Conservation (phyloP, 495 filamentous ascomycete species). For the Penicillium antarcticum region DNA sequence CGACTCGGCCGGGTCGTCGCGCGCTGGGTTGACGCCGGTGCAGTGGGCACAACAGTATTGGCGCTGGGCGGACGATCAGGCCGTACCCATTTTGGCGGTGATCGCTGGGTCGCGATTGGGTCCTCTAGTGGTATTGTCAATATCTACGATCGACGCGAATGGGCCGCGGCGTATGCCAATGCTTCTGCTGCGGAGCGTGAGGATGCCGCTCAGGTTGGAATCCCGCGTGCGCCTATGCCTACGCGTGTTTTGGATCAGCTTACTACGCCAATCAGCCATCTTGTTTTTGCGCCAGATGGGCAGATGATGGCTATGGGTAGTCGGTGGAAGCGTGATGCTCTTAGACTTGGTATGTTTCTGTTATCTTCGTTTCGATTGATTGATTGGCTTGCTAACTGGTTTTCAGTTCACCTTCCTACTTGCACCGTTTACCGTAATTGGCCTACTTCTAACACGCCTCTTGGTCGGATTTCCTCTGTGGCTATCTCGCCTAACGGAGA, state of each 20-base stretch:
- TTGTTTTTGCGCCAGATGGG: conserved; percentile 81
- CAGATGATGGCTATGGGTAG: conserved; percentile 84
- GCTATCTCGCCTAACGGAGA: conserved; percentile 70
- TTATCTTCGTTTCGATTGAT: neutral
- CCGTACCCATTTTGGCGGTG: conserved; percentile 61
- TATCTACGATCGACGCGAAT: conserved; percentile 77
- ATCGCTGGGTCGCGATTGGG: conserved; percentile 86
- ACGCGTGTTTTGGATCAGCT: conserved; percentile 74
- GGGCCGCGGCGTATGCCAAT: conserved; percentile 40
- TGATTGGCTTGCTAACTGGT: conserved; percentile 10
- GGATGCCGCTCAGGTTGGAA: conserved; percentile 37
- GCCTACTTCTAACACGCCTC: conserved; percentile 85
- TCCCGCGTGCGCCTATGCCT: conserved; percentile 67
- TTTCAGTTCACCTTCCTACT: conserved; percentile 75
- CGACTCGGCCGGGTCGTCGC: conserved; percentile 61
- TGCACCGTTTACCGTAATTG: conserved; percentile 96
- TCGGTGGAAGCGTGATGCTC: conserved; percentile 79
- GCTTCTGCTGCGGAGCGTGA: conserved; percentile 27
- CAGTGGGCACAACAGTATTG: conserved; percentile 78
- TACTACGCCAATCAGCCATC: conserved; percentile 72
- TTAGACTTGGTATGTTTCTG: conserved; percentile 58
- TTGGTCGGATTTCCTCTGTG: conserved; percentile 79
- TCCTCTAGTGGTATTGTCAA: conserved; percentile 84
- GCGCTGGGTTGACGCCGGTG: conserved; percentile 88
- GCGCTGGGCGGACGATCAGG: conserved; percentile 67